Evolutionary conservation across 768 basidiomycete species (phyloP), one percentile per base, ranked within the genome.

Genomic region (Termitomyces sp.): DNA sequence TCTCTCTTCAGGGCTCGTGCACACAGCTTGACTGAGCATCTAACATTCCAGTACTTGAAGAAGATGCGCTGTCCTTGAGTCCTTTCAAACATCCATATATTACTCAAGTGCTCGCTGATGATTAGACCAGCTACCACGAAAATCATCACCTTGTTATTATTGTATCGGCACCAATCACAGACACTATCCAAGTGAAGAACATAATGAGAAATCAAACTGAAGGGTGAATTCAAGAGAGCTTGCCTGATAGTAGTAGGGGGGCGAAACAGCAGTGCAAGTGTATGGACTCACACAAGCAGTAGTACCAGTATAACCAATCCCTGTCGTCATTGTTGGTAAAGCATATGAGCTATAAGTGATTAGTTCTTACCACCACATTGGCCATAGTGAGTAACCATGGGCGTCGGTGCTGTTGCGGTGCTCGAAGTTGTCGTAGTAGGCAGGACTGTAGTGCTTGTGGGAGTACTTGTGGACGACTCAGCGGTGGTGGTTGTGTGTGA

Each of bases 191-290:
- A 46, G 20, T 20, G 14, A 4, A 46, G 20, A 27, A 12, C 46
- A 53, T 18, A 46, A 27, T 37, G 44, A 20, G 24, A 29, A 31
- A n/a, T 44, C 42, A 36, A 22, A 14, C 27, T 1, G 26, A 56
- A 55, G 55, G 47, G n/a, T 1, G 5, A 29, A 20, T 24, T 10
- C 3, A 20, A 22, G 16, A 3, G 18, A 34, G 60, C 71, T 47
- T 59, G 77, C 80, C 72, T 83, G 82, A 66, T 72, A 83, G 61
- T 83, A 82, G 67, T 78, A 82, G 24, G 79, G 80, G 7, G 79
- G 73, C 1, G 78, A 77, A 8, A 84, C 73, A 16, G 78, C 73
- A 46, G 66, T 66, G 68, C 81, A 84, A 2, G 71, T 75, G 63
- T 60, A 76, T 5, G 74, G 73, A 42, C 69, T 66, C 1, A 67